phyloP scores from a whole-genome alignment of 768 basidiomycete genomes.

The Boletus reticuloceps region DNA sequence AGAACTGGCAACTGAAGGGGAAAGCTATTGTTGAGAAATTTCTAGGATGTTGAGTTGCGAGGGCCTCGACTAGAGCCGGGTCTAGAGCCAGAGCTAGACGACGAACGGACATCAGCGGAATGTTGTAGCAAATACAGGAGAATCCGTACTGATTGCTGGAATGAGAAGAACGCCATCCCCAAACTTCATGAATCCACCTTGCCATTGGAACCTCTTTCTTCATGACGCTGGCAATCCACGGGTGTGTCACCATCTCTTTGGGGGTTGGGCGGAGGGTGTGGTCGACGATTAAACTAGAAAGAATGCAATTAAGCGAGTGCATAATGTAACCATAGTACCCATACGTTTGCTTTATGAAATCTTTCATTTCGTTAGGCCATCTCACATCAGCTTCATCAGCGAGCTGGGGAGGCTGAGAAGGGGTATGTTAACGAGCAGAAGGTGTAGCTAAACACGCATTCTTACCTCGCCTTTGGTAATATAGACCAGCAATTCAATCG shows the following conservation, averaged over 20 bases:
- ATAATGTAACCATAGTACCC: conserved; percentile 26
- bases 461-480: conserved; percentile 78
- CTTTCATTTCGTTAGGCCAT: conserved; percentile 87
- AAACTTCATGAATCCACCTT: conserved; percentile 82
- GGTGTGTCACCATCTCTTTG: conserved; percentile 77
- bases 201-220: conserved; percentile 86
- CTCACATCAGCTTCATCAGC: conserved; percentile 63
- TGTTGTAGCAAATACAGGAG: not conserved
- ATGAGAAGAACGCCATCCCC: conserved; percentile 63
- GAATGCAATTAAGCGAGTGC: conserved; percentile 3
- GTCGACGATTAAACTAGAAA: conserved; percentile 65
- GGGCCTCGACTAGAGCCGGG: conserved; percentile 31
- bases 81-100: conserved; percentile 22
- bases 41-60: conserved; percentile 26
- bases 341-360: conserved; percentile 84
- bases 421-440: conserved; percentile 15
- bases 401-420: conserved; percentile 69
- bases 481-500: conserved; percentile 93
- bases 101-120: not conserved
- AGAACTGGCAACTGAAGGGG: conserved; percentile 1
- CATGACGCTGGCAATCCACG: conserved; percentile 78
- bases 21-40: not conserved
- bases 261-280: conserved; percentile 72
- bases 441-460: conserved; percentile 6
- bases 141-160: conserved; percentile 24